Conservation (phyloP, 192 early-diverging fungal species). For the Mycoemilia scoparia region DNA sequence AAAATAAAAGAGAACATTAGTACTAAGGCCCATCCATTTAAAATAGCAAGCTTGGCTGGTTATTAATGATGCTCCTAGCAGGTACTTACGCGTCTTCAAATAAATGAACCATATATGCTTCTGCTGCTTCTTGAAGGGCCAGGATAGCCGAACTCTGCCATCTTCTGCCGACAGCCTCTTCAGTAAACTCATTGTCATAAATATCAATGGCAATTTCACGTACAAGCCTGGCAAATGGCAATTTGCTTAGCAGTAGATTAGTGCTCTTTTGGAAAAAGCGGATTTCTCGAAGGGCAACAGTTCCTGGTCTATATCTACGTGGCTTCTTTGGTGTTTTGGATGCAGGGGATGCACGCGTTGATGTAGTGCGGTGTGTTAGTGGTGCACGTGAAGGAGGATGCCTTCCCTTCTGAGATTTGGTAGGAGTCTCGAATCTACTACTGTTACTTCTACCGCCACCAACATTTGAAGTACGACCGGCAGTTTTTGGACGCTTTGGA, state of each 20-base stretch:
- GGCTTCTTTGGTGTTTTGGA: too few relatives aligned
- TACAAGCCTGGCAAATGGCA: conserved; percentile 75
- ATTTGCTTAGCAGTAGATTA: conserved; percentile 57
- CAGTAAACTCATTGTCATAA: conserved; percentile 20
- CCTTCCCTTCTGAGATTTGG: too few relatives aligned
- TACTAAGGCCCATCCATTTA: neutral
- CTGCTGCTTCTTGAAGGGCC: conserved; percentile 65
- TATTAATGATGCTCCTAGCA: too few relatives aligned
- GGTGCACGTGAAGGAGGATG: too few relatives aligned
- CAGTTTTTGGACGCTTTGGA: too few relatives aligned
- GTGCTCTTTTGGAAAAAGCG: conserved; percentile 68
- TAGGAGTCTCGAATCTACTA: too few relatives aligned
- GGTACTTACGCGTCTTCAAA: conserved; percentile 91
- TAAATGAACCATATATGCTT: conserved; percentile 65
- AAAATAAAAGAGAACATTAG: neutral
- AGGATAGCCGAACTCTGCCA: conserved; percentile 63
- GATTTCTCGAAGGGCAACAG: conserved; percentile 75
- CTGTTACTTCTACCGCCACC: too few relatives aligned
- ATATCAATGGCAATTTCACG: conserved; percentile 42
- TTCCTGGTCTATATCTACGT: too few relatives aligned
- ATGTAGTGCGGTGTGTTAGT: too few relatives aligned
- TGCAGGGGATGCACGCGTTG: too few relatives aligned
- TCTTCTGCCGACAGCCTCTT: conserved; percentile 25
- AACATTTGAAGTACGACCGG: too few relatives aligned
- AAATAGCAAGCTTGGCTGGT: neutral